These are phyloP conservation scores for Parathielavia appendiculata DNA, from an alignment of 495 filamentous ascomycete genomes.

Conservation along the genomic window DNA sequence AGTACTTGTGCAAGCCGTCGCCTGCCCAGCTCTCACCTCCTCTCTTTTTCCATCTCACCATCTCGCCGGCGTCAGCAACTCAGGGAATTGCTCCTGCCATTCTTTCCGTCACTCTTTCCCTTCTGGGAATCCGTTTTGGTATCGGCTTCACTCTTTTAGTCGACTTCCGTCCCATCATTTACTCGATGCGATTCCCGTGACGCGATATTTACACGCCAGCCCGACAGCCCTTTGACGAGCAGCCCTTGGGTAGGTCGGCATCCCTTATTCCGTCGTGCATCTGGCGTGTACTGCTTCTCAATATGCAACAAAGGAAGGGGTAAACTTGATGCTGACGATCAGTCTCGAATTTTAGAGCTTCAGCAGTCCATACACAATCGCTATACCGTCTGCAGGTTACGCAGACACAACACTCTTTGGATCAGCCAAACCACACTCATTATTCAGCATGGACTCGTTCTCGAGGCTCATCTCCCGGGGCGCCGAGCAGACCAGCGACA, in stretches of 20 bases:
- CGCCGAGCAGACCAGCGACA: slow-evolving; percentile 41
- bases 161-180: slow-evolving; percentile 50
- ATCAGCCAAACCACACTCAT: slow-evolving; percentile 12
- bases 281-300: not conserved
- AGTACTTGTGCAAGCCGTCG: slow-evolving; percentile 16
- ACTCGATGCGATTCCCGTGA: slow-evolving; percentile 29
- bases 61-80: slow-evolving; percentile 27
- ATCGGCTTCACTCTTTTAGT: slow-evolving; percentile 82
- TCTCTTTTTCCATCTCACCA: slow-evolving; percentile 24
- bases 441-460: slow-evolving; percentile 45
- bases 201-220: slow-evolving; percentile 3
- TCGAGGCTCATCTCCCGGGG: slow-evolving; percentile 49
- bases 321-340: slow-evolving; percentile 4
- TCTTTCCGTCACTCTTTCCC: slow-evolving; percentile 30
- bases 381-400: slow-evolving; percentile 1
- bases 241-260: slow-evolving; percentile 34
- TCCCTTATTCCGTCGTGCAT: not conserved
- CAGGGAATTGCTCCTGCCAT: slow-evolving; percentile 22
- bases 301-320: not conserved
- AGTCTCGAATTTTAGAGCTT: slow-evolving; percentile 6
- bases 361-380: slow-evolving; percentile 2
- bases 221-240: slow-evolving; percentile 22
- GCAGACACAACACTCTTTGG: slow-evolving; percentile 9
- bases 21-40: slow-evolving; percentile 19
- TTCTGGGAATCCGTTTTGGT: slow-evolving; percentile 25